Conservation (phyloP, 75 land plant species). For the Sequoia sempervirens region DNA sequence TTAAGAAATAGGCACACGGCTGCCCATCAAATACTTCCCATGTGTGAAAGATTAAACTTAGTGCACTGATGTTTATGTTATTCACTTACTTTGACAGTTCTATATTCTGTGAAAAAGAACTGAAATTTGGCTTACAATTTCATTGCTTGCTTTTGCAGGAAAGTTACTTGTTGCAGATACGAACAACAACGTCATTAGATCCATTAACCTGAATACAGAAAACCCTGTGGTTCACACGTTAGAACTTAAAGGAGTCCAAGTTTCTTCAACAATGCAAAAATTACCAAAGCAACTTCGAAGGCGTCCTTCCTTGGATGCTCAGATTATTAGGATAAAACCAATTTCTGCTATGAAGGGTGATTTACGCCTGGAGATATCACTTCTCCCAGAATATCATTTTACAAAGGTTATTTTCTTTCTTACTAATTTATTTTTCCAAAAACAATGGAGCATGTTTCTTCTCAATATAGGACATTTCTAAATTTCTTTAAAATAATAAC, state of each 20-base stretch:
- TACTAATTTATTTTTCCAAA: background rate
- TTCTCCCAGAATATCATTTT: constrained; percentile 86
- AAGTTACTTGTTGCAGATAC: constrained; percentile 85
- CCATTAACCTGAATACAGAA: constrained; percentile 42
- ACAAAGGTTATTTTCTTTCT: constrained; percentile 57
- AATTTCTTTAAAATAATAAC: background rate
- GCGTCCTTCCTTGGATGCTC: constrained; percentile 54
- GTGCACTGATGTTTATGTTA: background rate
- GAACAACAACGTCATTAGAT: constrained; percentile 85
- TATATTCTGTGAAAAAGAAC: background rate
- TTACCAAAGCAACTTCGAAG: constrained; percentile 63
- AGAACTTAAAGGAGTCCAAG: constrained; percentile 84
- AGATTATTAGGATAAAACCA: constrained; percentile 48
- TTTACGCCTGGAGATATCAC: constrained; percentile 54
- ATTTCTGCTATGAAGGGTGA: constrained; percentile 53
- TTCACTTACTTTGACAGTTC: background rate
- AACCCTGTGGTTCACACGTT: constrained; percentile 52
- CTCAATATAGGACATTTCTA: background rate
- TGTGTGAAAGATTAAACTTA: background rate
- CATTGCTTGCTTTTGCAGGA: constrained; percentile 42
- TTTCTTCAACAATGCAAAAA: constrained; percentile 52
- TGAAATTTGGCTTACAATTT: constrained; percentile 3
- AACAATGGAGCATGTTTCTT: background rate
- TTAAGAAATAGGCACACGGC: background rate
- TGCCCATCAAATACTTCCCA: background rate